phyloP scores from a whole-genome alignment of 495 filamentous ascomycete species.

The Extremus antarcticus region DNA sequence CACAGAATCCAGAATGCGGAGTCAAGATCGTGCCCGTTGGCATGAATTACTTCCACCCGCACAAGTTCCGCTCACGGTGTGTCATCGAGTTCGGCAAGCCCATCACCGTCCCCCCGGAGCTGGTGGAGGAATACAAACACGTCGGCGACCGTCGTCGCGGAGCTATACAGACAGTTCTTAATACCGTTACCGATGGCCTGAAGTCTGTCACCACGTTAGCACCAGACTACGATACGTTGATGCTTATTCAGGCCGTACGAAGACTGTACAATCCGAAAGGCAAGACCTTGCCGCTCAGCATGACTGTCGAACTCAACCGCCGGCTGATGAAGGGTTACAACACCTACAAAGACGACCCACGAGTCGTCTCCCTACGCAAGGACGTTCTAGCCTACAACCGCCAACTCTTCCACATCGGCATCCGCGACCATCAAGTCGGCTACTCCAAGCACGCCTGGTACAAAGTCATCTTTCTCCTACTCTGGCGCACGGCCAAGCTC shows the following conservation, averaged over 20 bases:
- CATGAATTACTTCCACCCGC: conserved; percentile 99
- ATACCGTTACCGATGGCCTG: conserved; percentile 75
- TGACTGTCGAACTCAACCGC: conserved; percentile 93
- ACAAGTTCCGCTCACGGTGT: conserved; percentile 95
- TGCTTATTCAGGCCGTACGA: conserved; percentile 90
- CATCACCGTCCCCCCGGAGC: conserved; percentile 64
- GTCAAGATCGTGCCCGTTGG: conserved; percentile 98
- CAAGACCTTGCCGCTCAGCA: conserved; percentile 86
- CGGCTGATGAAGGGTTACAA: conserved; percentile 85
- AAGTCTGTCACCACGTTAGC: conserved; percentile 84
- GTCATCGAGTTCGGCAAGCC: conserved; percentile 93
- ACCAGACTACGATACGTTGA: conserved; percentile 93
- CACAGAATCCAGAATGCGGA: conserved; percentile 79
- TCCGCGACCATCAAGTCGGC: conserved; percentile 91
- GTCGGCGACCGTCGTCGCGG: conserved; percentile 70
- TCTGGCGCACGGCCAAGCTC: conserved; percentile 73
- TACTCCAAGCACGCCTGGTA: conserved; percentile 74
- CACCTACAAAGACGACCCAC: conserved; percentile 81
- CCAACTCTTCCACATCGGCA: conserved; percentile 69
- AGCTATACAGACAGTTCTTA: conserved; percentile 68
- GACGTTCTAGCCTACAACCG: conserved; percentile 81
- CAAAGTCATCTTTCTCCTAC: conserved; percentile 61
- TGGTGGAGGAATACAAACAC: conserved; percentile 80
- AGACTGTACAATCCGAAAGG: conserved; percentile 87
- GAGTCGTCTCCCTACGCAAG: conserved; percentile 68